Evolutionary conservation across 768 basidiomycete species (phyloP).

Genomic region (Phlebiopsis flavidoalba): DNA sequence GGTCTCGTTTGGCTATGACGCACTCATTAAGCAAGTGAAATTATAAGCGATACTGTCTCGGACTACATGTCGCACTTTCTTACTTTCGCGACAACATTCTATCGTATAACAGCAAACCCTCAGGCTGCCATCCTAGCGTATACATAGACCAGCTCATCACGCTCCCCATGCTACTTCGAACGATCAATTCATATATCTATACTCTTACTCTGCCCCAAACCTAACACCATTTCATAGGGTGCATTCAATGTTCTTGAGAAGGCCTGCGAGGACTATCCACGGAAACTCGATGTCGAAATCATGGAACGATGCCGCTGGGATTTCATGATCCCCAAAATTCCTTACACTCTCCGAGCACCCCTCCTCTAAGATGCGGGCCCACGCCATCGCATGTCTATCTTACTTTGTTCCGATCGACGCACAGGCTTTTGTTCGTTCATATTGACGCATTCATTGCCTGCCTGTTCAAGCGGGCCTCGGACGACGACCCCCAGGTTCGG

Average conservation of each 20-base stretch:
- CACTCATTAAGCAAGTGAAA: background rate
- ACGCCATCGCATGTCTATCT: conserved; percentile 90
- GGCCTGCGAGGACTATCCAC: conserved; percentile 94
- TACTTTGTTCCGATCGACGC: conserved; percentile 87
- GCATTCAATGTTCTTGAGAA: conserved; percentile 94
- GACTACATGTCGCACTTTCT: background rate
- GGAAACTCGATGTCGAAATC: conserved; percentile 92
- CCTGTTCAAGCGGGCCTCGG: conserved; percentile 92
- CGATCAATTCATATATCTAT: background rate
- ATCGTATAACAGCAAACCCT: background rate
- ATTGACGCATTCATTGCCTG: conserved; percentile 92
- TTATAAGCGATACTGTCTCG: background rate
- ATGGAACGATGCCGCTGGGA: conserved; percentile 91
- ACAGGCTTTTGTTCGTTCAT: conserved; percentile 83
- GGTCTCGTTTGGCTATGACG: background rate
- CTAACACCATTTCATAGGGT: conserved; percentile 45
- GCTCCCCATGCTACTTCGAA: background rate
- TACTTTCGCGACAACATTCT: background rate
- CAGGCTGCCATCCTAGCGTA: background rate
- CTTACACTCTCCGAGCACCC: conserved; percentile 82
- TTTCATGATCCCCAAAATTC: conserved; percentile 95
- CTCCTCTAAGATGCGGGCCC: conserved; percentile 84
- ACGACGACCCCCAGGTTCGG: conserved; percentile 90
- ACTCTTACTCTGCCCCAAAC: background rate
- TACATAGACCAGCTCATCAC: background rate